These are phyloP conservation scores for Hanseniaspora clermontiae DNA, from an alignment of 805 yeast species.

Conservation along the genomic window DNA sequence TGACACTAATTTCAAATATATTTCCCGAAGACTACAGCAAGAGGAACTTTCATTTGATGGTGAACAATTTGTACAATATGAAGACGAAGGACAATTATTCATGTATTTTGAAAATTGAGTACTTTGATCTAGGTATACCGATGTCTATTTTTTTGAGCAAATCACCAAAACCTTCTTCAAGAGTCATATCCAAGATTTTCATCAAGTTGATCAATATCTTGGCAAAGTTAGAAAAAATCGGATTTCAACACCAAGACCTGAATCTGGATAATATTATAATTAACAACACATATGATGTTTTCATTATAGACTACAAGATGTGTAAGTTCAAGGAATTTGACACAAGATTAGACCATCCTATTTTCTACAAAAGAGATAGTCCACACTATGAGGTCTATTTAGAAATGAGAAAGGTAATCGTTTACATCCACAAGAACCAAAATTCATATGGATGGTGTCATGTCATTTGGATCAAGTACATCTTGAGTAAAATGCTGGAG, in stretches of 20 bases:
- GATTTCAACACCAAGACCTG: conserved; percentile 62
- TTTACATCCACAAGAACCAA: conserved; percentile 8
- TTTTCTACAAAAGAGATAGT: conserved; percentile 32
- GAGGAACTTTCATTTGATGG: conserved; percentile 14
- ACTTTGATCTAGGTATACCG: conserved; percentile 24
- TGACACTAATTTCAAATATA: conserved; percentile 11
- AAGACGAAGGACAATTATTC: conserved; percentile 1
- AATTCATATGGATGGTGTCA: conserved; percentile 13
- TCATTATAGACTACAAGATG: conserved; percentile 46
- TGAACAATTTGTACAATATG: conserved; percentile 4
- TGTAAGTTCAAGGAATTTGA: conserved; percentile 36
- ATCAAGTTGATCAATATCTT: conserved; percentile 41
- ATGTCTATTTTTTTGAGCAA: conserved; percentile 21
- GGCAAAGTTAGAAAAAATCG: conserved; percentile 39
- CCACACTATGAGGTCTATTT: conserved; percentile 14
- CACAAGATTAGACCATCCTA: conserved; percentile 53
- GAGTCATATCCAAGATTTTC: conserved; percentile 31
- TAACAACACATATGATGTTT: conserved; percentile 31
- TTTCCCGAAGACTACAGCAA: conserved; percentile 18
- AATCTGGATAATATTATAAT: conserved; percentile 54
- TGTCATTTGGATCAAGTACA: conserved; percentile 14
- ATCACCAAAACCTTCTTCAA: conserved; percentile 20
- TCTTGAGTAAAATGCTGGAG: conserved; percentile 13
- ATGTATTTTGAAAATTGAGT: conserved; percentile 24
- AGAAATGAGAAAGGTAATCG: conserved; percentile 13